A percentile compares a stretch with the other conserved stretches of the same genome.
Conservation (phyloP, 2,329 filamentous ascomycete species). For the Trichoderma cornu-damae region DNA sequence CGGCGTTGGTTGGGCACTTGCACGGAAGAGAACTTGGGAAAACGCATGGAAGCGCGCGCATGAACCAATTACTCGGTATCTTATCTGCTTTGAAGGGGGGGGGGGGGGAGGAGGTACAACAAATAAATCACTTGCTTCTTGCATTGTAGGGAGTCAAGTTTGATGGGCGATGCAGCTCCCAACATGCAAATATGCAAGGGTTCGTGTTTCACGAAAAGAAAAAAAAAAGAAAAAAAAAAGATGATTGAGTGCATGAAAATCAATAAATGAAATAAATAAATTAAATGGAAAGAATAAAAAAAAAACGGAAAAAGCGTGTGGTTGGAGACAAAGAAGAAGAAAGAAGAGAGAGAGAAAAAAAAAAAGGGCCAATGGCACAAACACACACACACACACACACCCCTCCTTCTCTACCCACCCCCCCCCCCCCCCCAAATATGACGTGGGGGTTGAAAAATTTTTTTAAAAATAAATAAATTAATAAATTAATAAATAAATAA, state of each 20-base stretch:
- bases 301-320: background rate
- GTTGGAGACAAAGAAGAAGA: too few relatives aligned
- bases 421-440: background rate
- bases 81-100: too few relatives aligned
- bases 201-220: slow-evolving; percentile 4
- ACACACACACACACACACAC: too few relatives aligned
- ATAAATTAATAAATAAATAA: too few relatives aligned
- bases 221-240: too few relatives aligned
- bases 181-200: background rate
- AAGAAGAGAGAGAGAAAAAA: background rate
- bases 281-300: too few relatives aligned
- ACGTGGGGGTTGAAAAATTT: slow-evolving; percentile 7
- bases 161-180: background rate
- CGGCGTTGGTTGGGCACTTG: background rate
- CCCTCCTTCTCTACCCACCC: too few relatives aligned
- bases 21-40: background rate
- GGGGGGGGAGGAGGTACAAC: background rate
- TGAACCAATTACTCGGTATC: background rate
- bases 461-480: too few relatives aligned
- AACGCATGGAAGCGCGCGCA: background rate
- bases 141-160: background rate
- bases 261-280: too few relatives aligned
- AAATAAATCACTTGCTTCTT: background rate
- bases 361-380: background rate
- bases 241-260: background rate